phyloP scores from a whole-genome alignment of 116 monocot genomes.

The Papilionanthe hybrid region DNA sequence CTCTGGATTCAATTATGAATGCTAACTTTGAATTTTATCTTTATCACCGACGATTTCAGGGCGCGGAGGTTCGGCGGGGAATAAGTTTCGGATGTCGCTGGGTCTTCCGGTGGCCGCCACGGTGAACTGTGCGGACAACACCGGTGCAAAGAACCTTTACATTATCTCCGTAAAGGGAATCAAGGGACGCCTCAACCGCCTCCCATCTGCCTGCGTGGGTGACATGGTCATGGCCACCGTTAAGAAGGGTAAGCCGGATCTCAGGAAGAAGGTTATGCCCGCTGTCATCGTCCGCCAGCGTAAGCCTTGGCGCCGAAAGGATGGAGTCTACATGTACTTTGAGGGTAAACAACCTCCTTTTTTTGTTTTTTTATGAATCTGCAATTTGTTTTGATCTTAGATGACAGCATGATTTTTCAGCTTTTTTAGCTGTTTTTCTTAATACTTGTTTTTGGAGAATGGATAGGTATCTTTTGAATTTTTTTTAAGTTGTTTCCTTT shows the following conservation, averaged over 20 bases:
- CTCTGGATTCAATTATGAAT: background rate
- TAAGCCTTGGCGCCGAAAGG: conserved; percentile 89
- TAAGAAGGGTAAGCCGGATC: conserved; percentile 90
- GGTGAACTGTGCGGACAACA: conserved; percentile 88
- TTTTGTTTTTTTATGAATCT: background rate
- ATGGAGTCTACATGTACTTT: conserved; percentile 82
- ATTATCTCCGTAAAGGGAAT: conserved; percentile 75
- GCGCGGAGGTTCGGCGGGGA: conserved; percentile 73
- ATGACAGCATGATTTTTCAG: background rate
- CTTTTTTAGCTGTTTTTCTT: background rate
- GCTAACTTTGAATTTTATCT: background rate
- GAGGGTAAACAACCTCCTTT: conserved; percentile 36
- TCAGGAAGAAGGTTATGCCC: conserved; percentile 93
- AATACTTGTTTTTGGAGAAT: background rate
- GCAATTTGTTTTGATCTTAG: background rate
- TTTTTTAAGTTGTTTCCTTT: too few species aligned
- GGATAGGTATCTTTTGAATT: background rate
- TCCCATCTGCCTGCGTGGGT: conserved; percentile 61
- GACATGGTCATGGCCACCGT: conserved; percentile 87
- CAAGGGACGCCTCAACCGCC: conserved; percentile 66
- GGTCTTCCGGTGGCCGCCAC: conserved; percentile 94
- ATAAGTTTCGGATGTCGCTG: conserved; percentile 94
- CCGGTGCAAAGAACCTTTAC: conserved; percentile 81
- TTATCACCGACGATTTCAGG: conserved; percentile 26
- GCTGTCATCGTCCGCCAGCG: conserved; percentile 80